These are phyloP conservation scores for Pseudogymnoascus sp. DNA, from an alignment of 2,329 filamentous ascomycete species.

Conservation along the genomic window DNA sequence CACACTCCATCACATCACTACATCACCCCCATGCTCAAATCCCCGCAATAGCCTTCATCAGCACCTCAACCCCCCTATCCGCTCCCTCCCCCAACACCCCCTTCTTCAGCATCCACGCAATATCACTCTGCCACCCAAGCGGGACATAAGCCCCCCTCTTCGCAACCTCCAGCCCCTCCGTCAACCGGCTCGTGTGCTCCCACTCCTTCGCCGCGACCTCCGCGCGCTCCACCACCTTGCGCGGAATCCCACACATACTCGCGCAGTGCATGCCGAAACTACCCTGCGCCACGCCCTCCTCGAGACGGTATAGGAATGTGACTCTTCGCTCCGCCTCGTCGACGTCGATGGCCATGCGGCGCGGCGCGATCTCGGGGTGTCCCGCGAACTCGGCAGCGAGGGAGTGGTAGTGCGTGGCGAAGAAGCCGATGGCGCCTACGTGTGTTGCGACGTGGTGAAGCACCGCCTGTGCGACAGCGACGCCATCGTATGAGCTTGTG, in stretches of 20 bases:
- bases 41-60: constrained; percentile 53
- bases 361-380: constrained; percentile 80
- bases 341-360: constrained; percentile 91
- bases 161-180: constrained; percentile 77
- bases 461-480: constrained; percentile 92
- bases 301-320: constrained; percentile 94
- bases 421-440: constrained; percentile 90
- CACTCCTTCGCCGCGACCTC: constrained; percentile 85
- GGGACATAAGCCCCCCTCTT: constrained; percentile 76
- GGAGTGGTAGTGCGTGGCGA: constrained; percentile 95
- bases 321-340: constrained; percentile 77
- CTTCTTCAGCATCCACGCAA: constrained; percentile 67
- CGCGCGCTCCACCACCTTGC: constrained; percentile 73
- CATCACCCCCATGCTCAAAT: constrained; percentile 33
- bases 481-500: constrained; percentile 91
- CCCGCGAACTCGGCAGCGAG: constrained; percentile 82
- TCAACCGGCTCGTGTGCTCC: constrained; percentile 89
- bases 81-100: constrained; percentile 38
- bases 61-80: constrained; percentile 47
- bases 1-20: neutral
- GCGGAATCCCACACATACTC: constrained; percentile 91
- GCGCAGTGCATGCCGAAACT: constrained; percentile 99
- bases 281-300: constrained; percentile 88
- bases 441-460: constrained; percentile 94
- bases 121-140: constrained; percentile 79